phyloP scores from a whole-genome alignment of 495 filamentous ascomycete genomes.

The Hypoxylon subgilvum region DNA sequence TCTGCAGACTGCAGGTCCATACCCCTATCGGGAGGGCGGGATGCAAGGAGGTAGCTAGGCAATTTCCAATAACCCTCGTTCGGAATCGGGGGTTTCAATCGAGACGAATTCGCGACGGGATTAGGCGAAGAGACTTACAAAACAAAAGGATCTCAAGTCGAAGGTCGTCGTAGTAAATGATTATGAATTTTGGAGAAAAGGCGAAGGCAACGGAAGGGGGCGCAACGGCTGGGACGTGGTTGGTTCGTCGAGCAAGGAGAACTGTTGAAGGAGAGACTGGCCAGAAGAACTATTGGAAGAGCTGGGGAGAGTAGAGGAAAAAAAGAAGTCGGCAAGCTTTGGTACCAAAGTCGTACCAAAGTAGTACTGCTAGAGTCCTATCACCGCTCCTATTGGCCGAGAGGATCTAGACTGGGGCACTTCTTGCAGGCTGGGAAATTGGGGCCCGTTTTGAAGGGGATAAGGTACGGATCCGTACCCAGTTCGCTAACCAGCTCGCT shows the following conservation, averaged over 20 bases:
- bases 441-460: constrained; percentile 36
- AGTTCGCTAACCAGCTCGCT: no score
- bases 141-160: constrained; percentile 26
- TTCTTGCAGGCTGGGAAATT: constrained; percentile 46
- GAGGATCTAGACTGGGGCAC: constrained; percentile 24
- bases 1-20: constrained; percentile 8
- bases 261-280: constrained; percentile 41
- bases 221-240: constrained; percentile 29
- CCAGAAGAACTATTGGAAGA: constrained; percentile 18
- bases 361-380: constrained; percentile 24
- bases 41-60: constrained; percentile 35
- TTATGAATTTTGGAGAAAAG: constrained; percentile 1
- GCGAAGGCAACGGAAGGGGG: constrained; percentile 28
- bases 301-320: constrained; percentile 41
- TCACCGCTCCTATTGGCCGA: constrained; percentile 13
- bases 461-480: no score
- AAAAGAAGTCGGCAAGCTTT: constrained; percentile 36
- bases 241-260: constrained; percentile 30
- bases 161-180: constrained; percentile 12
- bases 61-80: constrained; percentile 32
- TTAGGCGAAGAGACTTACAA: constrained; percentile 24
- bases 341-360: constrained; percentile 21
- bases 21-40: constrained; percentile 38
- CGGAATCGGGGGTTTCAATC: constrained; percentile 28
- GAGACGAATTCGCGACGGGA: constrained; percentile 9